Percentiles rank a stretch among this genome's conserved stretches.
These are phyloP conservation scores for Linnemannia exigua DNA, from an alignment of 192 early-diverging fungal species.

Conservation along the genomic window DNA sequence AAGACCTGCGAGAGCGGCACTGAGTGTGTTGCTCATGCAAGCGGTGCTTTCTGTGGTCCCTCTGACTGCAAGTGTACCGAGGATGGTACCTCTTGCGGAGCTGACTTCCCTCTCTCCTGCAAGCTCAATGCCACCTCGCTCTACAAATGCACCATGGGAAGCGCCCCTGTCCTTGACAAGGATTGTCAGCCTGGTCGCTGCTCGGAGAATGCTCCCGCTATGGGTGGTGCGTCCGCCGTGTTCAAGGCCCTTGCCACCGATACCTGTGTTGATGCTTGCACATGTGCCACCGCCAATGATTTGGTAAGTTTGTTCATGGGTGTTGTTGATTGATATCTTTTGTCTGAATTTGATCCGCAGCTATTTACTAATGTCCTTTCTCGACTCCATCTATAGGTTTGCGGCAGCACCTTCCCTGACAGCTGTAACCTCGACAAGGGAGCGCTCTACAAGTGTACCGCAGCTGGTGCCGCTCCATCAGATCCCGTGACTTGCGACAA, in stretches of 20 bases:
- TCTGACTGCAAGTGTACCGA: conserved; percentile 1
- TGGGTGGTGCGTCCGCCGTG: background rate
- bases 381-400: background rate
- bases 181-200: background rate
- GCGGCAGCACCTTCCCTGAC: conserved; percentile 10
- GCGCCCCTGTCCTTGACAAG: background rate
- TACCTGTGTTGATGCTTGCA: background rate
- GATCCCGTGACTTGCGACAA: background rate
- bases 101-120: conserved; percentile 4
- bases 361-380: background rate
- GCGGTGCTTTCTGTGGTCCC: conserved; percentile 5
- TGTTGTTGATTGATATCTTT: background rate
- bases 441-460: background rate
- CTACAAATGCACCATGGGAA: conserved; percentile 8
- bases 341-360: background rate
- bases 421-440: background rate
- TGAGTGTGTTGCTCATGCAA: conserved; percentile 12
- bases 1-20: background rate
- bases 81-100: background rate
- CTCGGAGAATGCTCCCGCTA: background rate
- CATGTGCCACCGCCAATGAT: background rate
- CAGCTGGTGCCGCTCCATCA: background rate
- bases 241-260: background rate
- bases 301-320: too few relatives aligned
- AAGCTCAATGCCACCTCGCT: conserved; percentile 2